A percentile compares a stretch with the other conserved stretches of the same genome.
phyloP scores from a whole-genome alignment of 139 green algal species.

The Coelastrella sp. region DNA sequence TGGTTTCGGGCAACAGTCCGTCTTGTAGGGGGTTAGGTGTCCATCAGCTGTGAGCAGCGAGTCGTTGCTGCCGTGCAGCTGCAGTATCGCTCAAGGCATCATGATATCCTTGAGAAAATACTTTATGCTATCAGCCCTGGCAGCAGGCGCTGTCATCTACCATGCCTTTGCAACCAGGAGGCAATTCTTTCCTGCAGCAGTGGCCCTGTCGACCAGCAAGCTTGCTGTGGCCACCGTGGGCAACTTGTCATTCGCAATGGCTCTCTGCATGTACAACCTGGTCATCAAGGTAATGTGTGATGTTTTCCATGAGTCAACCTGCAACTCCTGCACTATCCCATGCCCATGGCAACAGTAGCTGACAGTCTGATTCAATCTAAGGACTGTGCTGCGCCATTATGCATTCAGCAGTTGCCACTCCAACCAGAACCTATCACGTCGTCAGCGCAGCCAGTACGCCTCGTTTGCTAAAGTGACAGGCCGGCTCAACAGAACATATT shows the following conservation, averaged over 20 bases:
- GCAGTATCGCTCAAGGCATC: background rate
- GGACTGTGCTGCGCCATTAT: too few species aligned
- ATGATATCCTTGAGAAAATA: slow-evolving; percentile 74
- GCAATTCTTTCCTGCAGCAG: slow-evolving; percentile 95
- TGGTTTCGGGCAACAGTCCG: too few species aligned
- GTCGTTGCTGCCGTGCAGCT: background rate
- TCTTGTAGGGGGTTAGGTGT: background rate
- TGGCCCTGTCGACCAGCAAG: slow-evolving; percentile 95
- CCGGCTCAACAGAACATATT: too few species aligned
- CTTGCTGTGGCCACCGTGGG: slow-evolving; percentile 89
- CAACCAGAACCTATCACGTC: too few species aligned
- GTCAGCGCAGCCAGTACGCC: too few species aligned
- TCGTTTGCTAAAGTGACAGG: too few species aligned
- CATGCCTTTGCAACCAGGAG: slow-evolving; percentile 93
- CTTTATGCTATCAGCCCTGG: slow-evolving; percentile 59
- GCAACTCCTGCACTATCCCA: too few species aligned
- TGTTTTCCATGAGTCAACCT: too few species aligned
- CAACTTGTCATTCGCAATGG: slow-evolving; percentile 92
- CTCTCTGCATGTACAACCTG: slow-evolving; percentile 79
- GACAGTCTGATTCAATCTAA: too few species aligned
- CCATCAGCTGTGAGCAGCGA: background rate
- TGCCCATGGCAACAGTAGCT: too few species aligned
- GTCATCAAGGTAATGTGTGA: slow-evolving; percentile 72
- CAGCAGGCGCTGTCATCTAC: slow-evolving; percentile 78
- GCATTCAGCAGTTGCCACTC: too few species aligned